Evolutionary conservation across 306 rosid genomes (phyloP).

Genomic region (Castanea mollissima): DNA sequence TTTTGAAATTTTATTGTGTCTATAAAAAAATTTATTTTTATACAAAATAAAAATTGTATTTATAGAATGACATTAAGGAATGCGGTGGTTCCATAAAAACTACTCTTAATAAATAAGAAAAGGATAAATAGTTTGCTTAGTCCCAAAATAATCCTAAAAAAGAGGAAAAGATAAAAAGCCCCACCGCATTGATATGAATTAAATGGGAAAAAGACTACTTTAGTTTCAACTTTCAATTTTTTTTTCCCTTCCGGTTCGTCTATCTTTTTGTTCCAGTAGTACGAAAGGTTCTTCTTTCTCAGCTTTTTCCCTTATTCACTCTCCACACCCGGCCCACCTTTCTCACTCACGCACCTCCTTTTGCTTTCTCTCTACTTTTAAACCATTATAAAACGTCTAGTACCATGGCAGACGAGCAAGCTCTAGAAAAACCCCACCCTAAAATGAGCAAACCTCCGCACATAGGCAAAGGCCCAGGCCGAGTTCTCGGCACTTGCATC

Average conservation of each 20-base stretch:
- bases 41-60: too few species aligned
- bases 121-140: too few species aligned
- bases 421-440: slow-evolving; percentile 12
- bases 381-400: not conserved
- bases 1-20: too few species aligned
- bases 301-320: slow-evolving; percentile 14
- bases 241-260: not conserved
- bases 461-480: slow-evolving; percentile 19
- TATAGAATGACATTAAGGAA: too few species aligned
- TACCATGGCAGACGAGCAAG: slow-evolving; percentile 28
- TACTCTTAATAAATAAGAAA: too few species aligned
- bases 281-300: slow-evolving; percentile 24
- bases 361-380: not conserved
- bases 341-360: not conserved
- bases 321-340: slow-evolving; percentile 4
- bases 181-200: slow-evolving; percentile 1
- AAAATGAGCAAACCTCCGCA: not conserved
- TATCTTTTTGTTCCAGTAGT: slow-evolving; percentile 20
- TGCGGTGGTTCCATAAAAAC: too few species aligned
- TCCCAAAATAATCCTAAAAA: not conserved
- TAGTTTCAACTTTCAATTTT: slow-evolving; percentile 11
- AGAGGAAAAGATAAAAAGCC: slow-evolving; percentile 13
- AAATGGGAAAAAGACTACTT: slow-evolving; percentile 28
- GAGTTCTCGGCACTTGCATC: slow-evolving; percentile 51
- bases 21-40: too few species aligned